phyloP scores from a whole-genome alignment of 176 grass and related monocot species.

The Aegilops longissima region DNA sequence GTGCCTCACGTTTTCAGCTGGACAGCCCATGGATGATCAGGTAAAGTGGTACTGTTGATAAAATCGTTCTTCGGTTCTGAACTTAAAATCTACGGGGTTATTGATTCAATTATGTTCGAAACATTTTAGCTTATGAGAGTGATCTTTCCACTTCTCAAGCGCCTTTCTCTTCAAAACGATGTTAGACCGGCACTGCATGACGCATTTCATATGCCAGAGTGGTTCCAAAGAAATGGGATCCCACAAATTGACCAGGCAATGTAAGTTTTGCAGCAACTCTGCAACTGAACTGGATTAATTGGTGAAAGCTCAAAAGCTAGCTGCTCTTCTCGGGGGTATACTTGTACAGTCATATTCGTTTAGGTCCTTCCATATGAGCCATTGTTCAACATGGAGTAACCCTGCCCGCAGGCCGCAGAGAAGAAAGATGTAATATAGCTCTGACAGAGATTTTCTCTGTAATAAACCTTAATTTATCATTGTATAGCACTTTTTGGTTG shows the following conservation, averaged over 20 bases:
- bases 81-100: background rate
- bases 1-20: constrained; percentile 76
- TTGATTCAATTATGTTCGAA: constrained; percentile 16
- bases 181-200: constrained; percentile 66
- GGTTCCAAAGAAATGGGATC: constrained; percentile 79
- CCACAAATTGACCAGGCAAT: constrained; percentile 35
- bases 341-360: constrained; percentile 38
- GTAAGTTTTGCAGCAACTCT: constrained; percentile 10
- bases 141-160: constrained; percentile 86
- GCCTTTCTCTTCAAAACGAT: constrained; percentile 78
- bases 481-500: constrained; percentile 20
- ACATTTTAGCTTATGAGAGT: constrained; percentile 68
- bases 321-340: background rate
- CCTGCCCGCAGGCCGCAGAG: background rate
- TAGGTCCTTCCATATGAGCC: background rate
- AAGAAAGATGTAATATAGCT: background rate
- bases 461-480: background rate
- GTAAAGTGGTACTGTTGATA: constrained; percentile 31
- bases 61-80: background rate
- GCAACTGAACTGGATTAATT: constrained; percentile 17
- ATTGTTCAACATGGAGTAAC: background rate
- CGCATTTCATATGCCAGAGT: constrained; percentile 92
- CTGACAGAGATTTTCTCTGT: constrained; percentile 12
- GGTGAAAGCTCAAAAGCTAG: background rate
- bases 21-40: constrained; percentile 78